Base-by-base conservation (phyloP, 352 stramenopile genomes). In the Globisporangium uncinulatum region DNA sequence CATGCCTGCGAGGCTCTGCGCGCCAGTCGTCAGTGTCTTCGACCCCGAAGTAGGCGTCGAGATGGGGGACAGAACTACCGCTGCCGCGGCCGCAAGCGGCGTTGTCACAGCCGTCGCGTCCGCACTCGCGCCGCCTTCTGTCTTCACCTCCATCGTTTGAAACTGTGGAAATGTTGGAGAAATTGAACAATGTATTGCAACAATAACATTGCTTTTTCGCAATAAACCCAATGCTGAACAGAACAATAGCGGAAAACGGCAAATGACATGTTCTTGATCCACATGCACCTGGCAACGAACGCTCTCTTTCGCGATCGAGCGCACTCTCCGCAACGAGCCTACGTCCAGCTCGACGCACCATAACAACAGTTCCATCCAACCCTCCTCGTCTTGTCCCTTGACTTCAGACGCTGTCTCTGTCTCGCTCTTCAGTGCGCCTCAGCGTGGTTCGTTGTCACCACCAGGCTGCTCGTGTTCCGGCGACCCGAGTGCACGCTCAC, bases 401-500 rank as follows among this genome's bases (percentile, higher is more conserved):
- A 11, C 37, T 6, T 20, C 13, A 5, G 2, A 3, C 7, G 4
- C 14, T 42, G 19, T 50, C 45, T 17, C 20, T 24, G 5, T 0
- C 24, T 37, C 45, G 14, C 29, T 14, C 13, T 10, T 58, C 44
- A 50, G 41, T 43, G 52, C 37, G 31, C 29, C 45, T 60, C 54
- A 15, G 54, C 54, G 34, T 60, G 54, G 21, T 60, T 60, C 54
- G 54, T 60, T 42, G 57, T 52, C 50, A 65, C 32, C 20, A 89
- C 66, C 24, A 89, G 61, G 14, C 74, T 44, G 41, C 76, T 83
- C 6, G 76, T 83, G 46, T 78, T 82, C 58, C 79, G 70, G 36
- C 70, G 66, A 2, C 76, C 79, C n/a, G 79, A 89, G 61, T 89
- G 79, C 39, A 89, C 72, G 50, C n/a, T 70, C 20, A 89, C 67